phyloP scores from a whole-genome alignment of 768 basidiomycete genomes.

The Naganishia onofrii region DNA sequence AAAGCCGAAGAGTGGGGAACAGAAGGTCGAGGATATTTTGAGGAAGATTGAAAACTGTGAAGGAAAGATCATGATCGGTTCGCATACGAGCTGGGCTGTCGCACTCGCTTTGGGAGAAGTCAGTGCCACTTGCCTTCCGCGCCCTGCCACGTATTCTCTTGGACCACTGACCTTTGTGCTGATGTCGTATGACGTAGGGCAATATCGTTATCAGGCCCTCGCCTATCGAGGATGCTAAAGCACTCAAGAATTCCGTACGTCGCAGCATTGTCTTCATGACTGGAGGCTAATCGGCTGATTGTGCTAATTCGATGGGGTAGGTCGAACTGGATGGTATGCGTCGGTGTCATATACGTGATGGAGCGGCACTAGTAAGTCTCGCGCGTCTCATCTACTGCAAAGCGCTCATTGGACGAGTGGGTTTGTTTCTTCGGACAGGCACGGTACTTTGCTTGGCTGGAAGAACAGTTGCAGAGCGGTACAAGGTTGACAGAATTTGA shows the following conservation, averaged over 20 bases:
- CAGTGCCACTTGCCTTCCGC: neutral
- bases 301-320: conserved; percentile 20
- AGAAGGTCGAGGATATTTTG: conserved; percentile 13
- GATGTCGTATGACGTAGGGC: conserved; percentile 32
- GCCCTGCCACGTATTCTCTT: neutral
- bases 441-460: conserved; percentile 91
- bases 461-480: conserved; percentile 70
- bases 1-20: neutral
- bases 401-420: no score
- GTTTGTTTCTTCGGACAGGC: neutral
- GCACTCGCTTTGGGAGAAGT: conserved; percentile 73
- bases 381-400: no score
- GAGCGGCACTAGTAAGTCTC: conserved; percentile 63
- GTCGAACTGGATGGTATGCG: conserved; percentile 87
- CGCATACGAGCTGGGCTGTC: conserved; percentile 75
- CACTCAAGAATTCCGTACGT: conserved; percentile 52
- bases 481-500: conserved; percentile 70
- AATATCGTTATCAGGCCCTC: conserved; percentile 66
- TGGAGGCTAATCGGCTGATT: neutral
- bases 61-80: conserved; percentile 67
- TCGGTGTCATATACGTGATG: conserved; percentile 82
- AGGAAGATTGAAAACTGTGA: conserved; percentile 22
- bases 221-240: conserved; percentile 64
- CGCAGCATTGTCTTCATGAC: neutral
- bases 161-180: no score